Evolutionary conservation across 2,329 filamentous ascomycete genomes (phyloP).

Genomic region (Paramyrothecium roridum): DNA sequence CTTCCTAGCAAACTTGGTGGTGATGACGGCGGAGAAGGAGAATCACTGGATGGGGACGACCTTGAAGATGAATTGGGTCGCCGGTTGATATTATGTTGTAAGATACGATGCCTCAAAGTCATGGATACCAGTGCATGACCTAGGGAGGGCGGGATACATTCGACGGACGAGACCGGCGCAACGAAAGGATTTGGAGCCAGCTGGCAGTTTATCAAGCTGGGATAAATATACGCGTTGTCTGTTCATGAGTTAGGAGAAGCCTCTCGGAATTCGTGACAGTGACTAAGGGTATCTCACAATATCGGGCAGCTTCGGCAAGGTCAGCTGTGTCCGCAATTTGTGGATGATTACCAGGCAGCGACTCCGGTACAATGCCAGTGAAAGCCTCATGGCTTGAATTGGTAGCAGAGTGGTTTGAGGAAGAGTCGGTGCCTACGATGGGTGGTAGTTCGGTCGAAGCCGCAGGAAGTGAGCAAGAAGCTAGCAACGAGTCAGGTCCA

Average conservation of each 20-base stretch:
- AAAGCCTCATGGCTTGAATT: background rate
- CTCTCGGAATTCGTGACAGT: too few species aligned
- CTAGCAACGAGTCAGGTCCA: background rate
- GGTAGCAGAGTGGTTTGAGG: background rate
- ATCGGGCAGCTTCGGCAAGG: background rate
- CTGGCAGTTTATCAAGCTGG: background rate
- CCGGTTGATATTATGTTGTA: background rate
- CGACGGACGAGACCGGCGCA: background rate
- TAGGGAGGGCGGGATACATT: background rate
- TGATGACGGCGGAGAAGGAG: background rate
- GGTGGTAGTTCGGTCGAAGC: too few species aligned
- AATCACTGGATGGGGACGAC: background rate
- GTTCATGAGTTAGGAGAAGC: background rate
- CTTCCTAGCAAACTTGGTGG: background rate
- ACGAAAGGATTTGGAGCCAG: background rate
- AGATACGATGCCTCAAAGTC: conserved; percentile 2
- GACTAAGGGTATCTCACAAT: background rate
- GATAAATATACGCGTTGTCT: background rate
- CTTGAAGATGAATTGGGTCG: background rate
- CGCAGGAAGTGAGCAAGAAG: too few species aligned
- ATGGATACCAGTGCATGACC: conserved; percentile 3
- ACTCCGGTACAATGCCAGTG: background rate
- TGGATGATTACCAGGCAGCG: background rate
- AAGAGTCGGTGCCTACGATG: too few species aligned
- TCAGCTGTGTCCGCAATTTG: background rate